Percentiles rank a stretch among this genome's conserved stretches.
These are phyloP conservation scores for Tremella yokohamensis DNA, from an alignment of 768 basidiomycete species.

Conservation along the genomic window DNA sequence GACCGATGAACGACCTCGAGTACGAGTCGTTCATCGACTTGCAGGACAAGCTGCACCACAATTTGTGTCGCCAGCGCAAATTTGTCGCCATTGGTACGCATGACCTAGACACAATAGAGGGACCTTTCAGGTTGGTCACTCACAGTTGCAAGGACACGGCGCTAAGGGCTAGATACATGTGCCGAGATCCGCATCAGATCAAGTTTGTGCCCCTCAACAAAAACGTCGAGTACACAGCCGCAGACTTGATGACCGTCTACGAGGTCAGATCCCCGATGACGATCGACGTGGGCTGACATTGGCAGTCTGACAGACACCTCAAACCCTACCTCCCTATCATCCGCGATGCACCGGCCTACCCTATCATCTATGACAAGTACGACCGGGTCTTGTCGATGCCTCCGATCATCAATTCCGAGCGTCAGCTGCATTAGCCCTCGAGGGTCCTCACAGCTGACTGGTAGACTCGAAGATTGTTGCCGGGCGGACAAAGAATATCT, in stretches of 20 bases:
- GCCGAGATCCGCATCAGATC: slow-evolving; percentile 69
- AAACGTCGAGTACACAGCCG: slow-evolving; percentile 71
- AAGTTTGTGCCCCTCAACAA: slow-evolving; percentile 86
- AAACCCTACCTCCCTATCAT: slow-evolving; percentile 86
- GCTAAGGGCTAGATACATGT: slow-evolving; percentile 42
- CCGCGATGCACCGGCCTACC: slow-evolving; percentile 90
- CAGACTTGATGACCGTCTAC: slow-evolving; percentile 87
- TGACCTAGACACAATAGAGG: slow-evolving; percentile 81
- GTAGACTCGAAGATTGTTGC: slow-evolving; percentile 80
- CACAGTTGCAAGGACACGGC: background rate
- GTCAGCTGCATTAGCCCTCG: slow-evolving; percentile 21
- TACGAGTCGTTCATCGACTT: slow-evolving; percentile 97
- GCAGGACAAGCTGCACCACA: slow-evolving; percentile 98
- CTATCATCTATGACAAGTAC: slow-evolving; percentile 88
- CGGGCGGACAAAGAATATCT: slow-evolving; percentile 84
- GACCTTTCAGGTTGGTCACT: slow-evolving; percentile 74
- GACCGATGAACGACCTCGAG: slow-evolving; percentile 72
- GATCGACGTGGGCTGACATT: slow-evolving; percentile 5
- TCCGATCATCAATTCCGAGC: slow-evolving; percentile 63
- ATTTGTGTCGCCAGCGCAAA: slow-evolving; percentile 81
- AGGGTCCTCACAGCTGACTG: slow-evolving; percentile 4
- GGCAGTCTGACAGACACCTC: slow-evolving; percentile 85
- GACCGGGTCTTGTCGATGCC: slow-evolving; percentile 92
- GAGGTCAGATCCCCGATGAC: slow-evolving; percentile 60
- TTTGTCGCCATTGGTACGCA: slow-evolving; percentile 97